Base-by-base conservation (phyloP, 306 rosid species). In the Spatholobus suberectus region DNA sequence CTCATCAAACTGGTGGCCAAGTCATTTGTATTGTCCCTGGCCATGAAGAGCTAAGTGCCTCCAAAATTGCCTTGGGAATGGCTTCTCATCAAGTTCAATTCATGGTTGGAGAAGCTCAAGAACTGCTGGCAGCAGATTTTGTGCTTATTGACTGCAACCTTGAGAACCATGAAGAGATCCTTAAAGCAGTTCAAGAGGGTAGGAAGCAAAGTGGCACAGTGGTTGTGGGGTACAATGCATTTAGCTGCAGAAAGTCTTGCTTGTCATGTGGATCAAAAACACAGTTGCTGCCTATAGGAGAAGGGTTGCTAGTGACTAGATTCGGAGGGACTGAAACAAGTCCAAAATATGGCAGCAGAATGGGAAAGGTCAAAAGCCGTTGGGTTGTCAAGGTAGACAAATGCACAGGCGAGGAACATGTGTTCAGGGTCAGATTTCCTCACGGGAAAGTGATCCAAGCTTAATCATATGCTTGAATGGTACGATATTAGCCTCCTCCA, bases 331-430 rank as follows among this genome's bases (percentile, higher is more conserved):
- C 13, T 52, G 77, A 35, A 2, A 69, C 57, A 21, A 59, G 83
- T 66, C 74, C 81, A 12, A 85, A 24, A 57, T 38, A 40, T 54
- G 86, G 81, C 0, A 61, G 49, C 34, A 83, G 79, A 21, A 78
- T 29, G 58, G 87, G 90, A 54, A 88, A 38, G 51, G 78, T 4
- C 24, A 78, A 71, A 75, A 88, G 92, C 40, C 93, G 78, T 26
- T 95, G 99, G 99, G 91, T 95, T 52, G 96, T 90, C 5, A 90
- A 84, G 72, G 93, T 95, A 20, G 99, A 95, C 79, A 92, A 93
- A 49, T 89, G 93, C 86, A 95, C 99, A 0, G 99, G 99, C 11
- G 99, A 95, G 85, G 99, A 95, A 80, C 99, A 93, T 81, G 99
- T 95, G 55, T 95, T 92, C 72, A 90, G 96, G 86, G 88, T 95